Conservation (phyloP, 1,284 basidiomycete species). For the Cutaneotrichosporon arboriforme region DNA sequence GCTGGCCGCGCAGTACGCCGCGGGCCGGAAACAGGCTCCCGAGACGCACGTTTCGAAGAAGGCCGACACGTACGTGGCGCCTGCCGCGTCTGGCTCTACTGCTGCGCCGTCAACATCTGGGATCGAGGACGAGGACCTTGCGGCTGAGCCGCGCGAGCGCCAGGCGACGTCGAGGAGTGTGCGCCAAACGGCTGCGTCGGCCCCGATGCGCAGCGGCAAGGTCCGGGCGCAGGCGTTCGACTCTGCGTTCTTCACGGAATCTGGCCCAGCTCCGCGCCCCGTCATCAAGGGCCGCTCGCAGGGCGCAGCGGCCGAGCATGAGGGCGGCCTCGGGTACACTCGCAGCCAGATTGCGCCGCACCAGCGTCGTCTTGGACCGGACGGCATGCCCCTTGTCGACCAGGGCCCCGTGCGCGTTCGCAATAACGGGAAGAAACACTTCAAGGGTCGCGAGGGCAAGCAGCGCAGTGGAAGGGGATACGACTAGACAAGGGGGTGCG, state of each 20-base stretch:
- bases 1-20: slow-evolving; percentile 49
- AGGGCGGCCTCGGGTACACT: slow-evolving; percentile 56
- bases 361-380: slow-evolving; percentile 68
- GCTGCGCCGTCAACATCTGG: slow-evolving; percentile 47
- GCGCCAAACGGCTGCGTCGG: slow-evolving; percentile 37
- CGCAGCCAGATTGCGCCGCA: slow-evolving; percentile 67
- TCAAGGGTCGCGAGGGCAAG: slow-evolving; percentile 80
- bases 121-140: background rate
- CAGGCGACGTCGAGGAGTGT: slow-evolving; percentile 19
- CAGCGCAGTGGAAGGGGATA: slow-evolving; percentile 87
- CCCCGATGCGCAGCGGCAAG: slow-evolving; percentile 37
- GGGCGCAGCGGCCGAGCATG: slow-evolving; percentile 31
- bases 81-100: slow-evolving; percentile 19
- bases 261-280: slow-evolving; percentile 56
- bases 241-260: slow-evolving; percentile 70
- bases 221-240: slow-evolving; percentile 67
- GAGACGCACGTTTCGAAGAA: slow-evolving; percentile 73
- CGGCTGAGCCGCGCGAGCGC: slow-evolving; percentile 6
- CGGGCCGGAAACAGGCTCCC: slow-evolving; percentile 73
- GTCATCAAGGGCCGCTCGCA: slow-evolving; percentile 58
- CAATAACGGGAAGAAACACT: slow-evolving; percentile 73
- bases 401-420: slow-evolving; percentile 52
- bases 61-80: slow-evolving; percentile 69
- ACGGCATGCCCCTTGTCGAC: slow-evolving; percentile 59
- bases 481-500: slow-evolving; percentile 50